Evolutionary conservation across 2,329 filamentous ascomycete species (phyloP).

Genomic region (Exophiala dermatitidis): DNA sequence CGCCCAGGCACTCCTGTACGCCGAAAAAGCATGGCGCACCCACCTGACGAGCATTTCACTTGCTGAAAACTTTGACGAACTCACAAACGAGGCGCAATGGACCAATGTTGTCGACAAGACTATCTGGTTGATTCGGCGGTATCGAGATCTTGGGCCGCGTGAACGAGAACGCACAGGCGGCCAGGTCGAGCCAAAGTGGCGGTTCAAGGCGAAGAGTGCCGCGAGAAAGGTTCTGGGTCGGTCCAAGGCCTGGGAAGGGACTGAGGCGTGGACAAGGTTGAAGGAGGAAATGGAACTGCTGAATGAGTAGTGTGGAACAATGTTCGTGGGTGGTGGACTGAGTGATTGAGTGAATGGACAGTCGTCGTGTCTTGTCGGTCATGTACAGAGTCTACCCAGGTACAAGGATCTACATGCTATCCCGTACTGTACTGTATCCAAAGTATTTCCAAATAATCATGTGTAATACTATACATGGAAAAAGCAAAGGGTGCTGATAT

Average conservation of each 20-base stretch:
- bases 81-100: slow-evolving; percentile 57
- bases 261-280: slow-evolving; percentile 31
- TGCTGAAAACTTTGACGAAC: slow-evolving; percentile 9
- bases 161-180: slow-evolving; percentile 45
- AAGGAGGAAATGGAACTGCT: slow-evolving; percentile 7
- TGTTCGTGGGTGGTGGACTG: neutral
- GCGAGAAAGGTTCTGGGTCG: slow-evolving; percentile 76
- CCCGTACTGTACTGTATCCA: no score
- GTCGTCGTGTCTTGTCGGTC: no score
- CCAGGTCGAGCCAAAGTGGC: slow-evolving; percentile 72
- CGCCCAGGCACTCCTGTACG: slow-evolving; percentile 65
- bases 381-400: no score
- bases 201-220: slow-evolving; percentile 78
- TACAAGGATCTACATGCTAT: no score
- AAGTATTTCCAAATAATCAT: no score
- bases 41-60: neutral
- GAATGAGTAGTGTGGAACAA: neutral
- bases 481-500: no score
- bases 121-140: slow-evolving; percentile 69
- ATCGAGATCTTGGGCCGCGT: slow-evolving; percentile 65
- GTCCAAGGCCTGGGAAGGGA: slow-evolving; percentile 75
- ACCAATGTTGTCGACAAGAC: slow-evolving; percentile 67
- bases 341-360: no score
- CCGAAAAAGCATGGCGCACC: slow-evolving; percentile 85
- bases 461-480: no score